Conservation (phyloP, 768 basidiomycete species). For the Pleurotus tuoliensis region DNA sequence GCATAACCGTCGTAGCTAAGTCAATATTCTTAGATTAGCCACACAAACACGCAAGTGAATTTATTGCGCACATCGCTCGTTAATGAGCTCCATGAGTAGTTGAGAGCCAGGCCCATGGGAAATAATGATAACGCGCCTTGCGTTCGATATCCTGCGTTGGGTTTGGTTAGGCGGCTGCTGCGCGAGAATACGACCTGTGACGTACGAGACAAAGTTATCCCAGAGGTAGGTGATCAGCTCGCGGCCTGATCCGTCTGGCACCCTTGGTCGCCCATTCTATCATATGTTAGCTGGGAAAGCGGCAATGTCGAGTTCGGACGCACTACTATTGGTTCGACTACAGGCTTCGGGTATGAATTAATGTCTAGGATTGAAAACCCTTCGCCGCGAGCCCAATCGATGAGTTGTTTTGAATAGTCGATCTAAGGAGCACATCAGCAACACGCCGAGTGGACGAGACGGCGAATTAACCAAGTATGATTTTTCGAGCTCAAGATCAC, state of each 20-base stretch:
- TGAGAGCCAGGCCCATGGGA: constrained; percentile 86
- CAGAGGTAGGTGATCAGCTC: constrained; percentile 82
- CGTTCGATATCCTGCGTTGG: constrained; percentile 59
- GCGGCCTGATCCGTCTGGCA: constrained; percentile 26
- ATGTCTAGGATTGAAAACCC: constrained; percentile 80
- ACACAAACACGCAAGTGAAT: too few species aligned
- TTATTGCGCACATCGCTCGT: constrained; percentile 54
- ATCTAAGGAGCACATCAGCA: constrained; percentile 47
- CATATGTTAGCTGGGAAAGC: too few species aligned
- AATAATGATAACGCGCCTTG: constrained; percentile 72
- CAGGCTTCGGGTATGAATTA: constrained; percentile 73
- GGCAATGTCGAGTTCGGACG: background rate
- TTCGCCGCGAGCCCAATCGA: constrained; percentile 68
- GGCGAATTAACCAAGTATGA: constrained; percentile 67
- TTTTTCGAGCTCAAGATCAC: constrained; percentile 73
- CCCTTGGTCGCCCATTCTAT: too few species aligned
- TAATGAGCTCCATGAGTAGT: constrained; percentile 70
- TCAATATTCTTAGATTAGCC: background rate
- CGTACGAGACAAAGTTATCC: constrained; percentile 95
- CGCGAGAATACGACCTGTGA: constrained; percentile 4
- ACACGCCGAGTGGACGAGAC: background rate
- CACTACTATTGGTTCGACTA: constrained; percentile 29
- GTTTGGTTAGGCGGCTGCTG: constrained; percentile 7
- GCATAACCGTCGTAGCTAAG: constrained; percentile 49
- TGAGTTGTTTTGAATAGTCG: constrained; percentile 76